Conservation (phyloP, 148 eudicot species). For the Rhododendron vialii region DNA sequence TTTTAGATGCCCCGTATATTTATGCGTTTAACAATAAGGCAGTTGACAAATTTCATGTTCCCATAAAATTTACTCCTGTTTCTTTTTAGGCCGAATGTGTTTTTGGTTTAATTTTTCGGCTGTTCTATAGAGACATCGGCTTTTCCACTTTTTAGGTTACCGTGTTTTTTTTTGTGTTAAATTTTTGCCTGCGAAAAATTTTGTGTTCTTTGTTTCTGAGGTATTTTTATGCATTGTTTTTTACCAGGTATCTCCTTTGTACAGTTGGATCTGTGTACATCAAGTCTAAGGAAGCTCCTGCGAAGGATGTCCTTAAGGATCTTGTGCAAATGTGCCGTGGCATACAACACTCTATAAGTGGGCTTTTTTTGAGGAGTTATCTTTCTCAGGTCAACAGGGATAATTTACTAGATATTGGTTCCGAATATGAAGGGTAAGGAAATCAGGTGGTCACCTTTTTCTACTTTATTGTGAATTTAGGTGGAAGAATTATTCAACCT, state of each 20-base stretch:
- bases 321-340: constrained; percentile 99
- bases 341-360: constrained; percentile 92
- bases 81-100: background rate
- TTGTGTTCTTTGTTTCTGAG: constrained; percentile 24
- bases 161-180: background rate
- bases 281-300: constrained; percentile 97
- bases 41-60: background rate
- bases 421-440: constrained; percentile 98
- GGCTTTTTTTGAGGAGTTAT: constrained; percentile 93
- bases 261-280: constrained; percentile 97
- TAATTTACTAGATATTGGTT: constrained; percentile 94
- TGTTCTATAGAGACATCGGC: background rate
- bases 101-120: background rate
- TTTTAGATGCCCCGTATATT: background rate
- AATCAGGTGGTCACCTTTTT: background rate
- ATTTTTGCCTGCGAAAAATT: background rate
- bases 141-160: background rate
- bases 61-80: background rate
- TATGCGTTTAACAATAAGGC: background rate
- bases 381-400: constrained; percentile 94
- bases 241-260: constrained; percentile 82
- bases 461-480: constrained; percentile 11
- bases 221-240: constrained; percentile 25
- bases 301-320: constrained; percentile 94
- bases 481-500: background rate